These are phyloP conservation scores for Boletus reticuloceps DNA, from an alignment of 768 basidiomycete genomes.

Conservation along the genomic window DNA sequence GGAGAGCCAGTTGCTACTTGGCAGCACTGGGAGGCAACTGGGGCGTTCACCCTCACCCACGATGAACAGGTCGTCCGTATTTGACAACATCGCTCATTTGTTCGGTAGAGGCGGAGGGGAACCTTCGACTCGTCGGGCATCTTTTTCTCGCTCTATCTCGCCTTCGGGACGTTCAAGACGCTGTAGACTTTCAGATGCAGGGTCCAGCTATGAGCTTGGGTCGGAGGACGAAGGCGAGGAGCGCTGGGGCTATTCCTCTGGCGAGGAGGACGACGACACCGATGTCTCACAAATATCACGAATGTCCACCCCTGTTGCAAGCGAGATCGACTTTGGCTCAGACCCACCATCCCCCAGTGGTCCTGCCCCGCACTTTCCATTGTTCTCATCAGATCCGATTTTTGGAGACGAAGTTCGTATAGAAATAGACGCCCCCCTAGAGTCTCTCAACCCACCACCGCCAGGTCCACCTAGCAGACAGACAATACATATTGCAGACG, in stretches of 20 bases:
- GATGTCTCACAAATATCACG: conserved; percentile 19
- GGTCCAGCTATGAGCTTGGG: conserved; percentile 57
- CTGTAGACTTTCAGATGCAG: conserved; percentile 51
- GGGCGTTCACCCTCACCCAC: conserved; percentile 37
- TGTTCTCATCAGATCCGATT: conserved; percentile 71
- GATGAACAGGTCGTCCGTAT: conserved; percentile 42
- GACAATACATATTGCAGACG: conserved; percentile 81
- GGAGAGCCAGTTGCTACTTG: conserved; percentile 30
- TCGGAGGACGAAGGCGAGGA: conserved; percentile 62
- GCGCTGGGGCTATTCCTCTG: conserved; percentile 93
- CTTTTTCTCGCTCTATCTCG: conserved; percentile 54
- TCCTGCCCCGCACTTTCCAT: conserved; percentile 50
- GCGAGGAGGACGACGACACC: conserved; percentile 63
- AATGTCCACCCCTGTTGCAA: conserved; percentile 34
- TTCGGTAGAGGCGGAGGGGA: conserved; percentile 54
- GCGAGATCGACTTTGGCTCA: conserved; percentile 71
- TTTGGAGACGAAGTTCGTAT: conserved; percentile 84
- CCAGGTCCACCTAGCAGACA: conserved; percentile 84
- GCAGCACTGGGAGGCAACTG: conserved; percentile 28
- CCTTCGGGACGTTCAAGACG: conserved; percentile 49
- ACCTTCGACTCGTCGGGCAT: conserved; percentile 45
- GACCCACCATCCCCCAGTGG: conserved; percentile 58
- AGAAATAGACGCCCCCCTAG: conserved; percentile 70
- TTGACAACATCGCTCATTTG: conserved; percentile 66
- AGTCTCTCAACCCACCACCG: conserved; percentile 66